Conservation (phyloP, 73 alveolate genomes). For the Symbiodinium natans region DNA sequence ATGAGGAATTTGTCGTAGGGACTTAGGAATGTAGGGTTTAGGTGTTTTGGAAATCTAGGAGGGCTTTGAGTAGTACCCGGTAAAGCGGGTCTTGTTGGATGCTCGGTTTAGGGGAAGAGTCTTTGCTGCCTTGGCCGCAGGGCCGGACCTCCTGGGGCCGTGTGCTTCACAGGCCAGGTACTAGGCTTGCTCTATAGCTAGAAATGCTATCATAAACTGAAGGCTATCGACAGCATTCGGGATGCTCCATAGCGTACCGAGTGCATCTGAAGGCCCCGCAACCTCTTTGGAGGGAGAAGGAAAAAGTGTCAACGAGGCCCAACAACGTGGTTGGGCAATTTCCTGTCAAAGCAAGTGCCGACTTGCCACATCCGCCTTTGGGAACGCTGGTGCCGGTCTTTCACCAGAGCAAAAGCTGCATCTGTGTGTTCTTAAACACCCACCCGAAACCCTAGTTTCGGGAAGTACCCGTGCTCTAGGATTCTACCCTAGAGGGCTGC, state of each 20-base stretch:
- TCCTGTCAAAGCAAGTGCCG: no score
- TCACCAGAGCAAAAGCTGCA: not conserved
- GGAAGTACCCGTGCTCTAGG: no score
- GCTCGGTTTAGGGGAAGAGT: no score
- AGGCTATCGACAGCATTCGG: not conserved
- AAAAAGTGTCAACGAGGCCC: no score
- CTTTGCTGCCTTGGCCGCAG: not conserved
- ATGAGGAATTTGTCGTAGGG: no score
- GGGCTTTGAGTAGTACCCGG: no score
- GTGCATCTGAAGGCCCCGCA: not conserved
- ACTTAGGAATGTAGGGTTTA: not conserved
- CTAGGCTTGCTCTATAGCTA: not conserved
- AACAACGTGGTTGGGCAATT: no score
- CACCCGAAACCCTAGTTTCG: no score
- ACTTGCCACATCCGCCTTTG: not conserved
- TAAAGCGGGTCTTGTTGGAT: no score
- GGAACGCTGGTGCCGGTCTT: not conserved
- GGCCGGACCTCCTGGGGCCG: not conserved
- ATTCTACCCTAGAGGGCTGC: no score
- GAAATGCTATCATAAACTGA: no score
- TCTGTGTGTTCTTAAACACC: no score
- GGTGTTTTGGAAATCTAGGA: not conserved
- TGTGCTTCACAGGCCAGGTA: not conserved
- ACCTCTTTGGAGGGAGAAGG: not conserved
- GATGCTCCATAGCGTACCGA: slow-evolving; percentile 7